Evolutionary conservation across 2,329 filamentous ascomycete genomes (phyloP).

Genomic region (Exophiala phaeomuriformis): DNA sequence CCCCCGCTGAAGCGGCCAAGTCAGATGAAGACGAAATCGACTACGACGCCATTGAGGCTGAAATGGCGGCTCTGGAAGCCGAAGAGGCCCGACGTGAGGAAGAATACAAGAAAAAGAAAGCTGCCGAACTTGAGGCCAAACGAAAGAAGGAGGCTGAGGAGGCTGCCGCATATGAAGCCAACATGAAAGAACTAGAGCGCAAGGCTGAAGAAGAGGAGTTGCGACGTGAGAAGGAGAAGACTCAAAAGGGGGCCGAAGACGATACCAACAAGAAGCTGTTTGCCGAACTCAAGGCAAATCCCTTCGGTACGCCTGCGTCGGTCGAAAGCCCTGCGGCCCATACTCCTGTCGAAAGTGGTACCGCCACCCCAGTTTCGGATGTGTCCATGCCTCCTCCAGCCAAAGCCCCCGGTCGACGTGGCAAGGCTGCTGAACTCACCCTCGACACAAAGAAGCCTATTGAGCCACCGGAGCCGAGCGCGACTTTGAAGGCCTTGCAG

Average conservation of each 20-base stretch:
- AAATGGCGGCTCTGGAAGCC: conserved; percentile 42
- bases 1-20: conserved; percentile 25
- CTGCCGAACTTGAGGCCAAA: conserved; percentile 59
- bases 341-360: conserved; percentile 40
- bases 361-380: conserved; percentile 42
- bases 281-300: conserved; percentile 40
- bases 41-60: conserved; percentile 41
- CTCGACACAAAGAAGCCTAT: conserved; percentile 77
- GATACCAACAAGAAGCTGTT: conserved; percentile 36
- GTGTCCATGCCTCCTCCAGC: conserved; percentile 42
- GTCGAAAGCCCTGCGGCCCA: conserved; percentile 29
- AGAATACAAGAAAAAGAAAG: conserved; percentile 61
- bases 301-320: conserved; percentile 29
- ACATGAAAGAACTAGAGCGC: conserved; percentile 43
- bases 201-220: conserved; percentile 44
- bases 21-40: conserved; percentile 38
- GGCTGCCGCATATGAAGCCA: conserved; percentile 38
- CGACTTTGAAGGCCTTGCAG: conserved; percentile 86
- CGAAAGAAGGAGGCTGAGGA: conserved; percentile 43
- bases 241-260: conserved; percentile 29
- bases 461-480: conserved; percentile 86
- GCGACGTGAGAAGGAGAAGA: conserved; percentile 38
- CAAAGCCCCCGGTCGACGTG: conserved; percentile 56
- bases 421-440: conserved; percentile 83
- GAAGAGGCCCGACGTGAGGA: conserved; percentile 41